Conservation (phyloP, 78 protist species). For the Cyanophora paradoxa region DNA sequence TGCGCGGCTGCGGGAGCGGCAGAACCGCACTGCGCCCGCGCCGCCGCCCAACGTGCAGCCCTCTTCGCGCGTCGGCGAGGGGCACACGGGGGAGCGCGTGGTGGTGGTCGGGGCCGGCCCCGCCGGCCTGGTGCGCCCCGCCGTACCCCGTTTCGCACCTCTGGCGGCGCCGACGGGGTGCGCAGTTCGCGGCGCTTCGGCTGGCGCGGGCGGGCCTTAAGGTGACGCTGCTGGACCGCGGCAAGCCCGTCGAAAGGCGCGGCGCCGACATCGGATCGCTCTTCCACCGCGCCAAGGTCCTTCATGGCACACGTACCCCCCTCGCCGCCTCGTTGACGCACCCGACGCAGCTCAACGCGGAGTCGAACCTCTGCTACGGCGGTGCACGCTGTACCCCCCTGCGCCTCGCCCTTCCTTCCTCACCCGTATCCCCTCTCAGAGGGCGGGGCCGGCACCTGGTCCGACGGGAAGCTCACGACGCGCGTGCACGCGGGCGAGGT, state of each 20-base stretch:
- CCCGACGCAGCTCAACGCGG: not conserved
- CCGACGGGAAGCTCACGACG: conserved; percentile 19
- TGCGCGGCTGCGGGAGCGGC: not conserved
- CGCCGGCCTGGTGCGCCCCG: too few relatives aligned
- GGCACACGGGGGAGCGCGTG: not conserved
- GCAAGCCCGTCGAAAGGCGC: conserved; percentile 14
- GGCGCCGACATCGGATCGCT: not conserved
- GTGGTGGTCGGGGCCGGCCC: conserved; percentile 19
- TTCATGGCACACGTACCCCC: too few relatives aligned
- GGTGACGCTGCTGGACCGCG: not conserved
- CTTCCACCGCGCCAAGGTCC: too few relatives aligned
- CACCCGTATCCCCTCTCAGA: too few relatives aligned
- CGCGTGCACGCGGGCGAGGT: not conserved
- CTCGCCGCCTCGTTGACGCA: too few relatives aligned
- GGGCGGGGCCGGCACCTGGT: conserved; percentile 27
- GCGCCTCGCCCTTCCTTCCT: too few relatives aligned
- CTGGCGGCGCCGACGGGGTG: too few relatives aligned
- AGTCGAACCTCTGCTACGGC: conserved; percentile 30
- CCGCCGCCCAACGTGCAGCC: not conserved
- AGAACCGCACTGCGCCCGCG: not conserved
- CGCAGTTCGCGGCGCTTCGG: conserved; percentile 7
- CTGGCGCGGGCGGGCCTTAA: conserved; percentile 1
- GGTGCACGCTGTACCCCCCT: too few relatives aligned
- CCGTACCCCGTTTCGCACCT: too few relatives aligned
- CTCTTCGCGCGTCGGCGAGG: not conserved